These are phyloP conservation scores for Phytophthora sojae DNA, from an alignment of 352 stramenopile genomes.

Conservation along the genomic window DNA sequence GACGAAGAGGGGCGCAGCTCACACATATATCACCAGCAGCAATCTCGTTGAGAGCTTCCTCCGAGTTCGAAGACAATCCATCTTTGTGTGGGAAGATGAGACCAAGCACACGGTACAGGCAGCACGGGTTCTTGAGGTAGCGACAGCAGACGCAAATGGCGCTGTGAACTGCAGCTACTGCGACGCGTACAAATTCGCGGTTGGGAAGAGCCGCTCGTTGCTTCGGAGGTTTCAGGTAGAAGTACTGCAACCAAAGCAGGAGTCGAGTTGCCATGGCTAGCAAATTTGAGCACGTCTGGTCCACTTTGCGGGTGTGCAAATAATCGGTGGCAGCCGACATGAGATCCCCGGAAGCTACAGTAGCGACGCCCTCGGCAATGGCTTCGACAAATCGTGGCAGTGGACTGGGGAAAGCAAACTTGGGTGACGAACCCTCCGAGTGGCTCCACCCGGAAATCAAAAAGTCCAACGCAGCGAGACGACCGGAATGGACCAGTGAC, in stretches of 20 bases:
- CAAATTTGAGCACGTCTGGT: slow-evolving; percentile 76
- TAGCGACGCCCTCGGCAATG: slow-evolving; percentile 62
- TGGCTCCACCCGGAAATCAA: slow-evolving; percentile 58
- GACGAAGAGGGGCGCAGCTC: slow-evolving; percentile 46
- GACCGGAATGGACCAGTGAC: slow-evolving; percentile 57
- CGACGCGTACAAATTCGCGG: slow-evolving; percentile 68
- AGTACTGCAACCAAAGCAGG: slow-evolving; percentile 74
- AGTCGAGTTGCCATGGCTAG: slow-evolving; percentile 58
- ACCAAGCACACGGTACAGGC: slow-evolving; percentile 63
- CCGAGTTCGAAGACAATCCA: slow-evolving; percentile 52
- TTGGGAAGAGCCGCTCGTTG: slow-evolving; percentile 42
- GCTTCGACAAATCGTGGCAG: slow-evolving; percentile 67
- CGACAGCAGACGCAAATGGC: slow-evolving; percentile 71
- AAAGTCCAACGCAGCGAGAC: slow-evolving; percentile 65
- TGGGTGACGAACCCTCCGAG: slow-evolving; percentile 7
- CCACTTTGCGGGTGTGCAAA: slow-evolving; percentile 63
- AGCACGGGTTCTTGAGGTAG: slow-evolving; percentile 76
- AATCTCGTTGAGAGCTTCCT: slow-evolving; percentile 68
- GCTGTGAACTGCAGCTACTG: slow-evolving; percentile 76
- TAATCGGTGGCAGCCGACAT: slow-evolving; percentile 57
- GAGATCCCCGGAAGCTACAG: slow-evolving; percentile 63
- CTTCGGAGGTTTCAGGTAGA: slow-evolving; percentile 54
- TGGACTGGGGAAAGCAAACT: slow-evolving; percentile 46
- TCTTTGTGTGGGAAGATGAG: slow-evolving; percentile 83
- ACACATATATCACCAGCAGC: slow-evolving; percentile 59